A percentile compares a stretch with the other conserved stretches of the same genome.
Evolutionary conservation across 768 basidiomycete genomes (phyloP).

Genomic region (Lepiota venenata): DNA sequence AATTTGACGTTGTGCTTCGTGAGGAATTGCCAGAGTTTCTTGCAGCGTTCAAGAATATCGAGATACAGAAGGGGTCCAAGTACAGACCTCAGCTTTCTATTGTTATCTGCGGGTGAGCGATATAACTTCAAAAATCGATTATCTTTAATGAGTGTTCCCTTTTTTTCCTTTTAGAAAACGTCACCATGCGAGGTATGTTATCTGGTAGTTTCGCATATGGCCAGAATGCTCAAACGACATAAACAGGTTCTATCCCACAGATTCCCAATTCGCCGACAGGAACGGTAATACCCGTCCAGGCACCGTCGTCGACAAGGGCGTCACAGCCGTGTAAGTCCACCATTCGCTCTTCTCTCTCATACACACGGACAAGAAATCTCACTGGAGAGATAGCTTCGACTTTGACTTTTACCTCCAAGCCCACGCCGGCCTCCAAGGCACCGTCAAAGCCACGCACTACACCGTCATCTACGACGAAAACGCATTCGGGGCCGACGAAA

Average conservation of each 20-base stretch:
- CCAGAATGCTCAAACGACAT: neutral
- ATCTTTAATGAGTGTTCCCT: too few species aligned
- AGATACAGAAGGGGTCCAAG: conserved; percentile 32
- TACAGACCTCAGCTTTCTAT: conserved; percentile 70
- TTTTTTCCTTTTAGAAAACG: conserved; percentile 47
- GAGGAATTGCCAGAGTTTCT: conserved; percentile 63
- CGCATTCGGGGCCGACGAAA: conserved; percentile 58
- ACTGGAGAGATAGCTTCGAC: conserved; percentile 42
- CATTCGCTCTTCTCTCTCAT: neutral
- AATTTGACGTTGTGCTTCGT: conserved; percentile 59
- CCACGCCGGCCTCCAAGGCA: conserved; percentile 70
- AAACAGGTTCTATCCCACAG: conserved; percentile 52
- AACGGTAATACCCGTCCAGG: conserved; percentile 81
- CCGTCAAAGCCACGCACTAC: conserved; percentile 74
- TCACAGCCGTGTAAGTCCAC: conserved; percentile 58
- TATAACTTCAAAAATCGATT: too few species aligned
- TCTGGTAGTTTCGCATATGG: neutral
- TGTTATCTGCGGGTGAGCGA: conserved; percentile 65
- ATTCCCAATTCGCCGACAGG: conserved; percentile 43
- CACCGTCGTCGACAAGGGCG: conserved; percentile 76
- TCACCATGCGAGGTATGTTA: conserved; percentile 53
- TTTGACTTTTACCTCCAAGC: conserved; percentile 73
- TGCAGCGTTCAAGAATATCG: conserved; percentile 54
- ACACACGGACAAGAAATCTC: neutral
- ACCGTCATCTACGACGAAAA: conserved; percentile 80